phyloP scores from a whole-genome alignment of 2,329 filamentous ascomycete species.

The Ceratocystis albifundus region DNA sequence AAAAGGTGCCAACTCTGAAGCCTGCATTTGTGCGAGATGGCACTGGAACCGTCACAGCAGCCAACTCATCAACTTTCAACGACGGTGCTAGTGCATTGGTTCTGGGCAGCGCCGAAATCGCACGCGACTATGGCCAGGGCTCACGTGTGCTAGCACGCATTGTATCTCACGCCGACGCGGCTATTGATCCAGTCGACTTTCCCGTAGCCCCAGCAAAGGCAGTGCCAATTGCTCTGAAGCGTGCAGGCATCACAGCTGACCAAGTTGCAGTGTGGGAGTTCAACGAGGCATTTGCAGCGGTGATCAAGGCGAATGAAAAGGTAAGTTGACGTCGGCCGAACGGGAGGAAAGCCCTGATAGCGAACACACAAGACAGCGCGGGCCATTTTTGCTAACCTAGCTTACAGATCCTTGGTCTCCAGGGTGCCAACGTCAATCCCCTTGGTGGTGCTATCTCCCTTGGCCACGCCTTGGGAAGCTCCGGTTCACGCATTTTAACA shows the following conservation, averaged over 20 bases:
- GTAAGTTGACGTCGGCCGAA: conserved; percentile 31
- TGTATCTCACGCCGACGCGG: conserved; percentile 76
- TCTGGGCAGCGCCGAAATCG: conserved; percentile 67
- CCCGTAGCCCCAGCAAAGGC: conserved; percentile 85
- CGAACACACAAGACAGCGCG: background rate
- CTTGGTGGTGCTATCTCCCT: conserved; percentile 85
- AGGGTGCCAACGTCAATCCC: conserved; percentile 70
- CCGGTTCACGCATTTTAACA: conserved; percentile 78
- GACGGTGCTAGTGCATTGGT: conserved; percentile 89
- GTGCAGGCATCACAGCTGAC: conserved; percentile 81
- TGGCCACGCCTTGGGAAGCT: conserved; percentile 86
- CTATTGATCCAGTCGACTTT: conserved; percentile 85
- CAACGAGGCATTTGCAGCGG: conserved; percentile 93
- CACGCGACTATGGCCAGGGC: conserved; percentile 62
- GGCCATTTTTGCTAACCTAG: background rate
- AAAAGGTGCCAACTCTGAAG: conserved; percentile 77
- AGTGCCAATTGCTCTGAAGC: conserved; percentile 75
- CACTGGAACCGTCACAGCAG: conserved; percentile 82
- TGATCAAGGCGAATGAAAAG: conserved; percentile 90
- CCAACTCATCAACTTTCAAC: conserved; percentile 87
- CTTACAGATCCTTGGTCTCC: conserved; percentile 61
- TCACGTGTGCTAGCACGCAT: conserved; percentile 82
- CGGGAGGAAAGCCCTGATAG: background rate
- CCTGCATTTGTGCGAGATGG: conserved; percentile 82
- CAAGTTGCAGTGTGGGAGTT: conserved; percentile 96